Percentiles rank a stretch among this genome's conserved stretches.
Conservation (phyloP, 345 rosid genomes). For the Melaleuca quinquenervia region DNA sequence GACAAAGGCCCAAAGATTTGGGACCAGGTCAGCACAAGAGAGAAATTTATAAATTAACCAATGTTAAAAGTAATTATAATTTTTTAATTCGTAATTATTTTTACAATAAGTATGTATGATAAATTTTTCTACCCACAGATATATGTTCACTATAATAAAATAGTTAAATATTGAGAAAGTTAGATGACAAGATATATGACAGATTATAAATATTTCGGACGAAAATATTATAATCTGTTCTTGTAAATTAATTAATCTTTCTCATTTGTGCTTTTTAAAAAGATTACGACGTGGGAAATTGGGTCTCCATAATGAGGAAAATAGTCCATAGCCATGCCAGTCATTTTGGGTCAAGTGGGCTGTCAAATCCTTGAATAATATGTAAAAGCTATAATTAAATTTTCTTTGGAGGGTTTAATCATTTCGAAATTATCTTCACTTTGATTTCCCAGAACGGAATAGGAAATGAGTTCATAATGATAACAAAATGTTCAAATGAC, state of each 20-base stretch:
- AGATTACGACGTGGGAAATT: not conserved
- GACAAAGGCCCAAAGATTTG: not conserved
- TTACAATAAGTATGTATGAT: not conserved
- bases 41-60: not conserved
- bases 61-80: not conserved
- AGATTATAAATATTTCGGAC: not conserved
- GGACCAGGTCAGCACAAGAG: not conserved
- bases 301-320: not conserved
- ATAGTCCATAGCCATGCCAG: not conserved
- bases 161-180: not conserved
- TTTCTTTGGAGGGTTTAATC: not conserved
- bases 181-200: not conserved
- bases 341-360: not conserved
- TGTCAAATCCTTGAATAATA: not conserved
- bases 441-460: not conserved
- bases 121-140: not conserved
- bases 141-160: not conserved
- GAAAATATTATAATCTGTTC: not conserved
- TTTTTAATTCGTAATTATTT: not conserved
- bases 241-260: not conserved
- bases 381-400: not conserved
- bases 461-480: not conserved
- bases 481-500: not conserved
- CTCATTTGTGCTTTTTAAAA: not conserved
- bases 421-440: not conserved